phyloP scores from a whole-genome alignment of 2,329 filamentous ascomycete species.

The Lojkania enalia region DNA sequence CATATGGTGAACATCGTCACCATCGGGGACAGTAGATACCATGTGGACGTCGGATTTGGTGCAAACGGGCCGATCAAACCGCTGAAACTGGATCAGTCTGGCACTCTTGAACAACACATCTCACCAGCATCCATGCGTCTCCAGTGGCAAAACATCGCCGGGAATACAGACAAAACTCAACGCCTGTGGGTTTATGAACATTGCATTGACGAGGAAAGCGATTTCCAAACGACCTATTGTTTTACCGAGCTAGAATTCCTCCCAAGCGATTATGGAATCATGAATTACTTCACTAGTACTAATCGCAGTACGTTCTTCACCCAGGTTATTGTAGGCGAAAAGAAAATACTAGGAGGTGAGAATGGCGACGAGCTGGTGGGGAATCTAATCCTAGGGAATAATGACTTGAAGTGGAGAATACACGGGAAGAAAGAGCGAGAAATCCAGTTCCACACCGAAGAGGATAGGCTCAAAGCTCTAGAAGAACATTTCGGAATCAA shows the following conservation, averaged over 20 bases:
- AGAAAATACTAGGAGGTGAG: constrained; percentile 55
- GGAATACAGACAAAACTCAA: constrained; percentile 39
- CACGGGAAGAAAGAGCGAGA: constrained; percentile 48
- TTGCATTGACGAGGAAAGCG: constrained; percentile 41
- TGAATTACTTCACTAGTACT: constrained; percentile 43
- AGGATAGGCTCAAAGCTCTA: constrained; percentile 49
- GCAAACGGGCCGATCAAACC: constrained; percentile 43
- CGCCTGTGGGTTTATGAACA: constrained; percentile 52
- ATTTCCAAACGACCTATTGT: constrained; percentile 65
- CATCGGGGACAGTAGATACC: constrained; percentile 36
- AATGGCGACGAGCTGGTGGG: constrained; percentile 41
- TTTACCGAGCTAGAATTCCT: constrained; percentile 57
- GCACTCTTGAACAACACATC: constrained; percentile 31
- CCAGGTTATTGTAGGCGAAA: constrained; percentile 47
- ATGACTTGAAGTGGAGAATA: constrained; percentile 52
- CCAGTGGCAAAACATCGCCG: constrained; percentile 39
- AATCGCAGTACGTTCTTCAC: constrained; percentile 39
- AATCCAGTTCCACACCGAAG: constrained; percentile 47
- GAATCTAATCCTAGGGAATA: constrained; percentile 48
- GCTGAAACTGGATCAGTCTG: constrained; percentile 41
- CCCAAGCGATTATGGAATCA: constrained; percentile 34
- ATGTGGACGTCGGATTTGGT: constrained; percentile 52
- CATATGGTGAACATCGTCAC: constrained; percentile 53
- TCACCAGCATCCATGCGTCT: constrained; percentile 36
- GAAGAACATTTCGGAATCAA: constrained; percentile 51